phyloP scores from a whole-genome alignment of 1,139 yeast species.

The Hansenula sp. region DNA sequence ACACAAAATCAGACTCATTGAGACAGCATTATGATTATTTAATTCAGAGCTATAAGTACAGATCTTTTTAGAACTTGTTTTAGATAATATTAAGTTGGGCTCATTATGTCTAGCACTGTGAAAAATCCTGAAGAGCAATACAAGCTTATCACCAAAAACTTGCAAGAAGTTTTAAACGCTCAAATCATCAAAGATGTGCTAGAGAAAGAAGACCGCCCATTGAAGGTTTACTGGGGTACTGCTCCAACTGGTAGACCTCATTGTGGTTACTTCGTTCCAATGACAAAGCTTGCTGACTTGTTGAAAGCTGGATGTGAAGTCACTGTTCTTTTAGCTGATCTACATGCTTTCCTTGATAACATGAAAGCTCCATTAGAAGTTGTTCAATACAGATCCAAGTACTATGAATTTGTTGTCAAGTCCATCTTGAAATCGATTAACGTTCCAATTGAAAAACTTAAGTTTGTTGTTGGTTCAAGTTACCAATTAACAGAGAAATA shows the following conservation, averaged over 20 bases:
- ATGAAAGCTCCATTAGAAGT: slow-evolving; percentile 98
- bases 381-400: slow-evolving; percentile 82
- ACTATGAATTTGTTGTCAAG: slow-evolving; percentile 80
- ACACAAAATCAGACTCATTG: too few relatives aligned
- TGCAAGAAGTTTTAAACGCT: slow-evolving; percentile 88
- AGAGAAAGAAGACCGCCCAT: slow-evolving; percentile 75
- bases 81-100: background rate
- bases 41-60: too few relatives aligned
- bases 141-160: slow-evolving; percentile 73
- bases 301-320: slow-evolving; percentile 96
- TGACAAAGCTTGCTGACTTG: slow-evolving; percentile 94
- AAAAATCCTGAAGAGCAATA: slow-evolving; percentile 59
- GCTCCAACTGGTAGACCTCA: slow-evolving; percentile 98
- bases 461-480: slow-evolving; percentile 81
- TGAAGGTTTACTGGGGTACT: slow-evolving; percentile 93
- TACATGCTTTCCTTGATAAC: slow-evolving; percentile 95
- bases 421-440: slow-evolving; percentile 80
- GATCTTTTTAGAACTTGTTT: background rate
- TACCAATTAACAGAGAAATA: slow-evolving; percentile 77
- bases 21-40: too few relatives aligned
- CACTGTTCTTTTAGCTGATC: slow-evolving; percentile 88
- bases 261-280: slow-evolving; percentile 97
- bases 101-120: slow-evolving; percentile 12
- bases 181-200: slow-evolving; percentile 84
- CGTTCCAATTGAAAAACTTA: slow-evolving; percentile 86